Evolutionary conservation across 305 asterid species (phyloP).

Genomic region (Solanum hybrid): DNA sequence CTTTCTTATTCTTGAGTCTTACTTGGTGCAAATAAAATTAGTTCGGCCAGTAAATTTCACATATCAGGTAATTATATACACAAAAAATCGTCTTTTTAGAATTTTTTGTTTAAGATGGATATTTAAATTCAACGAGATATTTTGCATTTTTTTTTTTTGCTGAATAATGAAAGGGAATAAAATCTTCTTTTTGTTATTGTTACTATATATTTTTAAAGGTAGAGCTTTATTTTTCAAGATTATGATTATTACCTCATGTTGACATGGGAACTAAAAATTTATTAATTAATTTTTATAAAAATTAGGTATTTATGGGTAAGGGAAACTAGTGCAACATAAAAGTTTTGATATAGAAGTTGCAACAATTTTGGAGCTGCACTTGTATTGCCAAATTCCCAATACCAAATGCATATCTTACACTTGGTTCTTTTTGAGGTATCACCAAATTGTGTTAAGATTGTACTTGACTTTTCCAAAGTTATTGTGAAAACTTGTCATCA

Average conservation of each 20-base stretch:
- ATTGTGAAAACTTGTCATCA: not conserved
- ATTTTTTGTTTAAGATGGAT: too few relatives aligned
- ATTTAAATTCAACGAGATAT: too few relatives aligned
- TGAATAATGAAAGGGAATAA: not conserved
- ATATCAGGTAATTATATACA: not conserved
- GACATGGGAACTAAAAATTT: not conserved
- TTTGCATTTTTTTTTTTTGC: not conserved
- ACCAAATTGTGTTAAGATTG: not conserved
- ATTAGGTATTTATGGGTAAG: not conserved
- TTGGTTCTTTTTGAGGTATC: not conserved
- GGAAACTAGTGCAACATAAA: not conserved
- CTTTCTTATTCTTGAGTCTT: not conserved
- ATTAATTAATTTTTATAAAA: not conserved
- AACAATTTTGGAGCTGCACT: not conserved
- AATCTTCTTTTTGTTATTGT: not conserved
- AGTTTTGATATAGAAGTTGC: not conserved
- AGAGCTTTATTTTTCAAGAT: not conserved
- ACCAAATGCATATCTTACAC: not conserved
- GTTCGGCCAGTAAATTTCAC: fast-evolving
- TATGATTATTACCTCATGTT: not conserved
- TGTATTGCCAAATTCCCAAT: not conserved
- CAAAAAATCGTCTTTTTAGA: too few relatives aligned
- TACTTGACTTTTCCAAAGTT: not conserved
- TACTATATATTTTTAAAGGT: not conserved
- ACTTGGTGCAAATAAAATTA: not conserved